Evolutionary conservation across 768 basidiomycete species (phyloP), one percentile per base, ranked within the genome.

Genomic region (Boletus barrowsii): DNA sequence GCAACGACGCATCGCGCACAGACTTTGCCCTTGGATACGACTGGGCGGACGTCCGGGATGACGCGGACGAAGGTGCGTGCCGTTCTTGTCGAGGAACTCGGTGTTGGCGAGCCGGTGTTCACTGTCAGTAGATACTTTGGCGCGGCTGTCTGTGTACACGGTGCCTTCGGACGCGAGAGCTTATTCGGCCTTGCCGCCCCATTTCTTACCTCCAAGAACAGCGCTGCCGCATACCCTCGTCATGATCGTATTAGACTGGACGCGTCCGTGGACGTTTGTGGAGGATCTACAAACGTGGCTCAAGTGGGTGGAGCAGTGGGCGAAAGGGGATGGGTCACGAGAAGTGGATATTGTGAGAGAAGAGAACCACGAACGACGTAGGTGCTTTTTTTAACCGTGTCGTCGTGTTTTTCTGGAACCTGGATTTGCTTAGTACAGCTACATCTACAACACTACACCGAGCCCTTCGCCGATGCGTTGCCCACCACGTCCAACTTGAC

Each of bases 1-100:
- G 71, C 44, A 81, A 81, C 59, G 82, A 83, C 58, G 82, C 83
- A 55, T 76, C 81, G 43, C 78, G 78, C 51, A 75, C 76, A 9
- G 91, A 94, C 62, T 88, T 95, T 71, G 91, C 93, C 0, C 69
- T 98, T 60, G 93, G 94, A 37, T 98, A 95, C 66, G 90, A 95
- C 61, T 96, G 92, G 80, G 80, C 90, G 4, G 90, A 97, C 65
- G 82, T 97, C 26, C 77, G 86, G 48, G 93, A 98, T 63, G 95
- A 97, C 26, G 93, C 84, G 5, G 95, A 97, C 65, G 94, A 97
- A 83, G 95, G 95, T 87, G 55, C 56, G 83, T 72, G 33, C 29
- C 18, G 18, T 35, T 29, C n/a, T 22, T 9, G 26, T 10, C 22
- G 11, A 6, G 7, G n/a, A 32, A 0, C 32, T 22, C 10, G 32